These are phyloP conservation scores for Fagus crenata DNA, from an alignment of 306 rosid species.

Conservation along the genomic window DNA sequence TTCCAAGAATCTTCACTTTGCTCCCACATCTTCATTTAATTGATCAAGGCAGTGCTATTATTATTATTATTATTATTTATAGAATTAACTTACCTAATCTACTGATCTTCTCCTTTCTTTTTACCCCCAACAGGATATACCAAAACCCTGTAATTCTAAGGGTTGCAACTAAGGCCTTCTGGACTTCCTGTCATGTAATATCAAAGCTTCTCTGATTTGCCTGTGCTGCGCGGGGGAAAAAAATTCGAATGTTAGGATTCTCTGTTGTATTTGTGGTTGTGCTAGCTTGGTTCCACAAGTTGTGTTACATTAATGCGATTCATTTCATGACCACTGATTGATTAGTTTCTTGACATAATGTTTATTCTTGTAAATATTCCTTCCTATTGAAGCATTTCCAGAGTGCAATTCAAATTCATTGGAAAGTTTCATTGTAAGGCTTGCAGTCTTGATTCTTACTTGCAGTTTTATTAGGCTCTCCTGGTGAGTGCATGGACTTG, in stretches of 20 bases:
- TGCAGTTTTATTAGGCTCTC: background rate
- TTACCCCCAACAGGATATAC: conserved; percentile 65
- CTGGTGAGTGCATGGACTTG: no score
- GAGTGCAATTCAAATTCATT: conserved; percentile 33
- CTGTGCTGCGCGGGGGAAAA: conserved; percentile 31
- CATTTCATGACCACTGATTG: conserved; percentile 29
- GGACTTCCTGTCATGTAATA: conserved; percentile 88
- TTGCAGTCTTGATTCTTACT: background rate
- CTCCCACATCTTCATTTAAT: conserved; percentile 7
- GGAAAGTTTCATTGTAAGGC: background rate
- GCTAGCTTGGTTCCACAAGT: background rate
- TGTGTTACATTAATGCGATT: conserved; percentile 24
- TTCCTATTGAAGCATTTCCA: conserved; percentile 2
- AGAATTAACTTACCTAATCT: background rate
- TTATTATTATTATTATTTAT: background rate
- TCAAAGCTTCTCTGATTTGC: conserved; percentile 77
- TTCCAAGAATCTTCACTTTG: background rate
- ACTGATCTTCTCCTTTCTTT: background rate
- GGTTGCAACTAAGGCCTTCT: conserved; percentile 81
- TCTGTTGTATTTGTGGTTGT: conserved; percentile 15
- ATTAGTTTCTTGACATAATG: conserved; percentile 26
- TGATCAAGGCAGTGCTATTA: background rate
- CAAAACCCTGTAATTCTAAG: conserved; percentile 81
- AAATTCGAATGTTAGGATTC: conserved; percentile 13
- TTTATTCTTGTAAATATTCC: conserved; percentile 38